Base-by-base conservation (phyloP, 208 protist species). In the Novymonas esmeraldas region DNA sequence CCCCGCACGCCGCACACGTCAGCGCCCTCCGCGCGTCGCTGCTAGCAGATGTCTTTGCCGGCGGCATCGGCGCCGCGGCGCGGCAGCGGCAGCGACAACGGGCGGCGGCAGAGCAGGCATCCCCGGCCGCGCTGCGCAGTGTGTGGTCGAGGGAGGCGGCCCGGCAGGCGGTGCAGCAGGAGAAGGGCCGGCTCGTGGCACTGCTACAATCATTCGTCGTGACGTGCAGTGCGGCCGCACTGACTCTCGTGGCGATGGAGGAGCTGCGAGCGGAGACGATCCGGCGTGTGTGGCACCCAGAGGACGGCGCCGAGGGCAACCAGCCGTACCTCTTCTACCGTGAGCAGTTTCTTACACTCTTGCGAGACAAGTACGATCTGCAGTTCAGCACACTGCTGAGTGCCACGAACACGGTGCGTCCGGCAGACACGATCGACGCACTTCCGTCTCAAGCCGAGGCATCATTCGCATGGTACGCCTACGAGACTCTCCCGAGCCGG, bases 401-500 rank as follows among this genome's bases (percentile, higher is more conserved):
- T 6, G 20, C 3, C 6, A 18, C 54, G 3, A 59, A 33, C 1
- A 11, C 36, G 3, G 24, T 24, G 0, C 20, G 22, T 39, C 24
- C 70, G 9, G 9, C 22, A 10, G 82, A 85, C 62, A 60, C 90
- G 2, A 56, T 80, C 20, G 86, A 95, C 38, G 76, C 57, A 9
- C 75, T 95, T 75, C 71, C 73, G 0, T 95, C 90, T 1, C 54
- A 71, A 57, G 87, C 90, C 9, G 86, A 95, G 64, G 82, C 82
- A 3, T 63, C 72, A 1, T 87, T 95, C 63, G 85, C 89, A 6
- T 64, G 65, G 36, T 84, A 80, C 52, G 77, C 81, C 0, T 81
- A 90, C 29, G 38, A 63, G 10, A 33, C 79, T 10, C 62, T 94
- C 22, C 39, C 65, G 18, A 65, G 57, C 36, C 46, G 18, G 16